Percentiles rank a stretch among this genome's conserved stretches.
Evolutionary conservation across 495 filamentous ascomycete genomes (phyloP).

Genomic region (Hypoxylon fragiforme): DNA sequence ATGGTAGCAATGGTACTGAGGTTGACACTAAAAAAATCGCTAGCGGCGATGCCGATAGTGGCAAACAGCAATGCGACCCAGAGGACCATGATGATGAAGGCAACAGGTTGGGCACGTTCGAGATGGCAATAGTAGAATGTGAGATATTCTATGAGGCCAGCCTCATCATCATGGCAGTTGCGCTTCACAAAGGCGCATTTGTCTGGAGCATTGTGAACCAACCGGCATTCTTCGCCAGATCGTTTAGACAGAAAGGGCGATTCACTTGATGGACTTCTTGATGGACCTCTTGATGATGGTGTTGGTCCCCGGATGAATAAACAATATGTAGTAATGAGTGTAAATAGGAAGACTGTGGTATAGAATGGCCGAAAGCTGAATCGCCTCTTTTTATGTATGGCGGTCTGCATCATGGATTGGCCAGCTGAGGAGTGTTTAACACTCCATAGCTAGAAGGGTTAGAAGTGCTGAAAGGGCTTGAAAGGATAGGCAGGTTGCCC

Average conservation of each 20-base stretch:
- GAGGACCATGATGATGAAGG: conserved; percentile 71
- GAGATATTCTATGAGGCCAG: conserved; percentile 87
- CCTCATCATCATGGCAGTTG: conserved; percentile 87
- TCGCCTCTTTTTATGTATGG: conserved; percentile 8
- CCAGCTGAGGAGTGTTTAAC: neutral
- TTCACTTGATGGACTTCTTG: conserved; percentile 1
- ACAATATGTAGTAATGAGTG: conserved; percentile 41
- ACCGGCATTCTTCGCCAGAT: conserved; percentile 65
- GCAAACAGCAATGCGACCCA: conserved; percentile 95
- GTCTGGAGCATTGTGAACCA: conserved; percentile 74
- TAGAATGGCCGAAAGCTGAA: conserved; percentile 46
- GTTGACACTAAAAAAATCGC: conserved; percentile 97
- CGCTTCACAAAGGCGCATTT: conserved; percentile 83
- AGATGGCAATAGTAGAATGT: conserved; percentile 88
- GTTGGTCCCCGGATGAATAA: conserved; percentile 29
- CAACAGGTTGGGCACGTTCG: conserved; percentile 68
- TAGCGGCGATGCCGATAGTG: conserved; percentile 97
- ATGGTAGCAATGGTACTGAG: conserved; percentile 87
- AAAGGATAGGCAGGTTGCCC: too few relatives aligned
- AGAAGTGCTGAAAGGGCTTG: too few relatives aligned
- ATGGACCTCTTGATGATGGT: neutral
- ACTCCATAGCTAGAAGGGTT: conserved; percentile 11
- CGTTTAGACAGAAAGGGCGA: conserved; percentile 7
- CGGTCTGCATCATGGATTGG: conserved; percentile 12
- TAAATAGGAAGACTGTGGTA: conserved; percentile 40